Evolutionary conservation across 2,329 filamentous ascomycete species (phyloP), one percentile per base, ranked within the genome.

Genomic region (Calonectria hawksworthii): DNA sequence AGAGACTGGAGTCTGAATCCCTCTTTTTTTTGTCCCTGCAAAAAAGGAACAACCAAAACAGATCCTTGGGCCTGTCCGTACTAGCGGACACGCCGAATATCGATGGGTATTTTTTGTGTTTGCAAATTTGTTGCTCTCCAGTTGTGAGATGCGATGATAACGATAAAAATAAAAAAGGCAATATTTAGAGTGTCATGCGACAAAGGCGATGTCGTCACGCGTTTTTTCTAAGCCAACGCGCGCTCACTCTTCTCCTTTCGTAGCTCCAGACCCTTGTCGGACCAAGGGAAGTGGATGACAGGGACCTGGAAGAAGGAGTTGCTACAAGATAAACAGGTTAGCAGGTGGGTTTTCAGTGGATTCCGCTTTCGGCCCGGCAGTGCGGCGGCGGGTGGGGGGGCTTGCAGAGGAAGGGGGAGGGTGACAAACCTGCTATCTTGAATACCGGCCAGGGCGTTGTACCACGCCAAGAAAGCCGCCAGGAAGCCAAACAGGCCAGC

Each of bases 241-340:
- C 78, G 80, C 66, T 83, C 82, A 26, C 74, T 75, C 82, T 93
- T 88, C 76, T 82, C 80, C 74, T 82, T 83, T 75, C 93, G 90
- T 75, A 84, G 85, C 85, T 92, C 90, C 76, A 90, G 91, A 68
- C 92, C 94, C 87, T 94, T 94, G 81, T 94, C 93, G 47, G 94
- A 96, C 96, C 96, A 98, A 69, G 96, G 96, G 90, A 98, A 98
- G 89, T 98, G 96, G 81, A 94, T 93, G 77, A 98, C 96, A 67
- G 96, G 96, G 76, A 98, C 92, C 85, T 97, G 90, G 89, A 98
- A 97, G 92, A 98, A 98, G 34, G 91, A 93, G 87, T 93, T 93
- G 89, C 95, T 97, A 82, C 75, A 50, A 56, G 70, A n/a, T 11
- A 68, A 70, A 26, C 18, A 61, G 64, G 83, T 89, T 83, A 88